phyloP scores from a whole-genome alignment of 768 basidiomycete species.

The Phylloporus sp. region DNA sequence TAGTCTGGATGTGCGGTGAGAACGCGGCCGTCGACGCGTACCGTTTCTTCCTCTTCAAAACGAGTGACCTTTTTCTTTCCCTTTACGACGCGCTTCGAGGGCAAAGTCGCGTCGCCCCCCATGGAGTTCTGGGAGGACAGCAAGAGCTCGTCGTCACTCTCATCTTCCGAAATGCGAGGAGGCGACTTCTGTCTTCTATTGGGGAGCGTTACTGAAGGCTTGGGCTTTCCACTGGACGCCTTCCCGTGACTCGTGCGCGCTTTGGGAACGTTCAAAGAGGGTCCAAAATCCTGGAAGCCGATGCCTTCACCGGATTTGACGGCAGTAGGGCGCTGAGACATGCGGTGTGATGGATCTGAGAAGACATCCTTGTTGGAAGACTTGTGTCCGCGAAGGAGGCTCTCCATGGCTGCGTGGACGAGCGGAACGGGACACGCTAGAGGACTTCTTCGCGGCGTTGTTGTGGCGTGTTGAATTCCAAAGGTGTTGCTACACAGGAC shows the following conservation, averaged over 20 bases:
- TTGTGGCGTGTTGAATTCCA: slow-evolving; percentile 26
- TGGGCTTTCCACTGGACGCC: slow-evolving; percentile 11
- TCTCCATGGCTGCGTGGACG: slow-evolving; percentile 20
- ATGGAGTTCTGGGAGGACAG: slow-evolving; percentile 23
- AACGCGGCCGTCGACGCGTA: slow-evolving; percentile 14
- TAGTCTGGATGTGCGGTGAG: slow-evolving; percentile 22
- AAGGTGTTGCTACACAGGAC: slow-evolving; percentile 19
- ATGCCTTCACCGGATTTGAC: slow-evolving; percentile 26
- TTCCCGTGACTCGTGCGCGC: background rate
- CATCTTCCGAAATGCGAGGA: background rate
- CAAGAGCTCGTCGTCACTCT: slow-evolving; percentile 30
- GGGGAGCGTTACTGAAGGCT: background rate
- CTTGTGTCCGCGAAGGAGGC: background rate
- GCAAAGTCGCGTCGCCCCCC: slow-evolving; percentile 5
- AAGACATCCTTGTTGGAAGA: background rate
- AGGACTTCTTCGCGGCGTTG: slow-evolving; percentile 21
- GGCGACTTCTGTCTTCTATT: background rate
- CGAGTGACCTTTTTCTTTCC: background rate
- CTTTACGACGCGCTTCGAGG: slow-evolving; percentile 11
- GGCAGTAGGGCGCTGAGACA: slow-evolving; percentile 20
- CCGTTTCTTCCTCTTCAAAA: slow-evolving; percentile 3
- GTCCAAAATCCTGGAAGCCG: slow-evolving; percentile 23
- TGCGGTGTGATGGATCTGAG: slow-evolving; percentile 18
- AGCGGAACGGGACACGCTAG: background rate
- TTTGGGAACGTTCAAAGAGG: slow-evolving; percentile 16